Percentiles rank a stretch among this genome's conserved stretches.
These are phyloP conservation scores for Monilinia fructicola DNA, from an alignment of 2,329 filamentous ascomycete species.

Conservation along the genomic window DNA sequence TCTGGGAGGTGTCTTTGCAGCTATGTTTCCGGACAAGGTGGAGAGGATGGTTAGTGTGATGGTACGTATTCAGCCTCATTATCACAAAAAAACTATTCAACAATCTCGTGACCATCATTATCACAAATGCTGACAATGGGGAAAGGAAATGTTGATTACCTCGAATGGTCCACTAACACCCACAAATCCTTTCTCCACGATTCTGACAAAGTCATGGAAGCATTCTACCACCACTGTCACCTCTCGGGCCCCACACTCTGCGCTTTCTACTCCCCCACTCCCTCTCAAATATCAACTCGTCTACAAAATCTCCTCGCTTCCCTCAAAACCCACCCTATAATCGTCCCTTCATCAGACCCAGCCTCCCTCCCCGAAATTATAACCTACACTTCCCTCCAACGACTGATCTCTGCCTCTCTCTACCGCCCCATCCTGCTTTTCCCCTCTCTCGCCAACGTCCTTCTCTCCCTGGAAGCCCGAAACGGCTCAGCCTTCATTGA, in stretches of 20 bases:
- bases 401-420: slow-evolving; percentile 34
- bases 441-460: slow-evolving; percentile 34
- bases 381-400: slow-evolving; percentile 36
- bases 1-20: slow-evolving; percentile 48
- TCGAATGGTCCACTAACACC: slow-evolving; percentile 35
- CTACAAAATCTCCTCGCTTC: slow-evolving; percentile 43
- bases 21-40: slow-evolving; percentile 45
- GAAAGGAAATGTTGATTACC: slow-evolving; percentile 41
- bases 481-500: slow-evolving; percentile 47
- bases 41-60: slow-evolving; percentile 44
- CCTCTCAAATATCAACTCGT: slow-evolving; percentile 32
- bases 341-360: slow-evolving; percentile 29
- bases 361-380: slow-evolving; percentile 33
- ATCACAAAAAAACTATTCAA: not conserved
- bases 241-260: slow-evolving; percentile 40
- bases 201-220: slow-evolving; percentile 36
- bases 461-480: slow-evolving; percentile 39
- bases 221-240: slow-evolving; percentile 38
- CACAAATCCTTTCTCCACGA: slow-evolving; percentile 47
- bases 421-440: slow-evolving; percentile 39
- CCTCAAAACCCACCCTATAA: slow-evolving; percentile 42
- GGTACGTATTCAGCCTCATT: slow-evolving; percentile 25
- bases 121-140: slow-evolving; percentile 51
- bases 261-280: slow-evolving; percentile 32
- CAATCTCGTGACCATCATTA: not conserved